Evolutionary conservation across 2,329 filamentous ascomycete genomes (phyloP), one percentile per base, ranked within the genome.

Genomic region (Diaporthe australafricana): DNA sequence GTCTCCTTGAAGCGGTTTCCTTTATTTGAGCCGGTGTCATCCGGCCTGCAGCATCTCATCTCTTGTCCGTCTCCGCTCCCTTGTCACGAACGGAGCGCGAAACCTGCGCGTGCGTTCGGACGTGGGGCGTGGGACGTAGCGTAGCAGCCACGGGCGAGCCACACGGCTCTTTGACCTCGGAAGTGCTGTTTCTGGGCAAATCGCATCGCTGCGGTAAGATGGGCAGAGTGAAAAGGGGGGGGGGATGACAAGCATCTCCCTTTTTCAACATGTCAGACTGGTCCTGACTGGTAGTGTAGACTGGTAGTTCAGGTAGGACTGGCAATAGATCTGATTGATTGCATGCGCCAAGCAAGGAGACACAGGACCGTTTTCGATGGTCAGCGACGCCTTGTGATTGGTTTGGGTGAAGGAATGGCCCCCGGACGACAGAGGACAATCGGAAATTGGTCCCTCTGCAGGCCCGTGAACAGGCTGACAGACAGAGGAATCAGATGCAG

Each of bases 51-150:
- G 16, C 25, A 22, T 27, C 16, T 27, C 50, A 8, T 53, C 11
- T 8, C 25, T 32, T 48, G 5, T 7, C n/a, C 45, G 20, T 17
- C 25, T 47, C 14, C 25, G 14, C 25, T 56, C 48, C 25, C 45
- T 17, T 38, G 48, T 70, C 71, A 56, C 71, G 67, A 67, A 65
- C 45, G 30, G 52, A 25, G 67, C 71, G 67, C 71, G 71, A 72
- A 53, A 52, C 60, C 52, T 47, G 57, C 67, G 57, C 67, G 42
- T 40, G 60, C 30, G 42, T 14, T 50, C 48, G n/a, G 60, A 65
- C 16, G 60, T 38, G 45, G 30, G 60, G 60, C 47, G 60, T 30
- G 48, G 60, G 16, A 14, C 38, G 20, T 32, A 17, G 38, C 20
- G 38, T n/a, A 56, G 50, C 27, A 47, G 27, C 50, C 53, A 32